Base-by-base conservation (phyloP, 352 stramenopile species). In the Phytophthora meadii region DNA sequence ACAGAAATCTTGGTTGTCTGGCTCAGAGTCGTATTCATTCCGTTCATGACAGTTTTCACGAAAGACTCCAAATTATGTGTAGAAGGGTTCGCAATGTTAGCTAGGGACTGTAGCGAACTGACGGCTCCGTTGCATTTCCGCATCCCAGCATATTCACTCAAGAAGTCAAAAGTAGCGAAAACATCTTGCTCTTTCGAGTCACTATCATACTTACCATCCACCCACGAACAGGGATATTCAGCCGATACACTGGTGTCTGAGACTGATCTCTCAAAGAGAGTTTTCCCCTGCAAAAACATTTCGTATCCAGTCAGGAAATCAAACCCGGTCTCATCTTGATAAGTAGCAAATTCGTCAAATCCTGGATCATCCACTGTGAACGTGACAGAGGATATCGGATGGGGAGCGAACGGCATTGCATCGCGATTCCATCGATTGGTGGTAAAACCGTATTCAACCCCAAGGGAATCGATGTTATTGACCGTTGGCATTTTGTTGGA, bases 281-380 rank as follows among this genome's bases (percentile, higher is more conserved):
- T 49, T 41, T 82, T 79, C 34, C 70, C 73, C 36, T 84, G 76
- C 1, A 84, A 54, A 15, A 82, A 65, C 40, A 84, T 60, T 10
- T 84, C 76, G 52, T 77, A 84, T 4, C 42, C 48, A 19, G 54
- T 74, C 9, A 56, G n/a, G 45, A 65, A 72, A 4, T 70, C 54
- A 10, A 82, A 62, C 0, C 61, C 68, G 0, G 72, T 57, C 1
- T 34, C 2, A 1, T 34, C 28, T 34, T 34, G 28, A 34, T 22
- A 22, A 22, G 22, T 22, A 22, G 22, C 22, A 22, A 22, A 22
- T 22, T 22, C 22, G 22, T 22, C 22, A 22, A 22, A 22, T 1
- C 30, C 11, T 0, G 41, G 25, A 9, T 65, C 32, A 0, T 15
- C 19, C 5, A 64, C 24, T 12, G 59, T 54, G 36, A 81, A 60